These are phyloP conservation scores for Neurospora sp. DNA, from an alignment of 495 filamentous ascomycete genomes.

Conservation along the genomic window DNA sequence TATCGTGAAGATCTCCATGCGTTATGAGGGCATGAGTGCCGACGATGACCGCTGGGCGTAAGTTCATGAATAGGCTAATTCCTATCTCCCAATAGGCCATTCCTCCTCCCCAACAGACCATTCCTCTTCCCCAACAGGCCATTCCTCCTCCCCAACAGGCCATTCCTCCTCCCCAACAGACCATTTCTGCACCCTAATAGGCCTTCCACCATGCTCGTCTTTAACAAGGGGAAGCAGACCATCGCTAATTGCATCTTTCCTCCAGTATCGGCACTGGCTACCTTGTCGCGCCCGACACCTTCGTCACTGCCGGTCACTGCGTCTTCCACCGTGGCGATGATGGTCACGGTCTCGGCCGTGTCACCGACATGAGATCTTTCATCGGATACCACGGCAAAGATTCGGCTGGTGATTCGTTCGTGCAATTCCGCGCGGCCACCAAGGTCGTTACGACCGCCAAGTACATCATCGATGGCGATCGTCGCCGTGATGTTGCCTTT, in stretches of 20 bases:
- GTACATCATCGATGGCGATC: background rate
- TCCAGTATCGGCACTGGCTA: background rate
- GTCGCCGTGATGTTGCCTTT: background rate
- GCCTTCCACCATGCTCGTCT: too few species aligned
- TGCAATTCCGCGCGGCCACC: background rate
- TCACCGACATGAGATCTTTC: background rate
- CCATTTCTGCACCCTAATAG: too few species aligned
- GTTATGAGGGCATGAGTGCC: rapidly evolving
- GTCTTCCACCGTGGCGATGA: background rate
- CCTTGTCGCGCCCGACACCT: background rate
- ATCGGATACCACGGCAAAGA: rapidly evolving
- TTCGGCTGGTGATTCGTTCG: background rate
- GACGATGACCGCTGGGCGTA: background rate
- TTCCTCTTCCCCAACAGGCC: too few species aligned
- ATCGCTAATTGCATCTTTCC: too few species aligned
- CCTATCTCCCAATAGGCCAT: too few species aligned
- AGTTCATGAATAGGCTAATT: background rate
- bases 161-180: too few species aligned
- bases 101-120: too few species aligned
- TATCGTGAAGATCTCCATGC: background rate
- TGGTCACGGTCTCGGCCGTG: background rate
- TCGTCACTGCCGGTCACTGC: background rate
- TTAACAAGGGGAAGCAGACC: too few species aligned
- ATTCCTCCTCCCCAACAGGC: too few species aligned
- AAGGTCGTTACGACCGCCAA: background rate